Evolutionary conservation across 1,284 basidiomycete genomes (phyloP).

Genomic region (Stygiomarasmius scandens): DNA sequence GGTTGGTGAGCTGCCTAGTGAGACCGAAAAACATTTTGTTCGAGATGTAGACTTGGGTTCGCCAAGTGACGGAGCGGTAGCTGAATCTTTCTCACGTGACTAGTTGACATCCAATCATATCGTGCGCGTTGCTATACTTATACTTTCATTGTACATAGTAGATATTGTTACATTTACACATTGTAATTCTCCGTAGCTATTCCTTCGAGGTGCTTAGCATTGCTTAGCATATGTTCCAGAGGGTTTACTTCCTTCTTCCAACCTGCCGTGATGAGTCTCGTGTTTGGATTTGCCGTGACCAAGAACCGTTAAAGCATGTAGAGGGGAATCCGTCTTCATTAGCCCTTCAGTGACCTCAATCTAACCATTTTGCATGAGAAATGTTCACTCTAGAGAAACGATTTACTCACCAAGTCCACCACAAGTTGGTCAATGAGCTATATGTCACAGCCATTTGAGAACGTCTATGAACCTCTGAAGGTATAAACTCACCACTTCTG

Average conservation of each 20-base stretch:
- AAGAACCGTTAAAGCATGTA: conserved; percentile 55
- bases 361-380: conserved; percentile 28
- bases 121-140: background rate
- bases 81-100: background rate
- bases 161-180: too few relatives aligned
- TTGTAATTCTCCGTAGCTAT: too few relatives aligned
- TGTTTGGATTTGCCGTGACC: conserved; percentile 37
- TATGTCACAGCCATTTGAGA: too few relatives aligned
- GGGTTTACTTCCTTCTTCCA: conserved; percentile 44
- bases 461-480: conserved; percentile 18
- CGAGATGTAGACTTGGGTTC: background rate
- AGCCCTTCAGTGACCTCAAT: conserved; percentile 65
- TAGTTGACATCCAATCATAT: background rate
- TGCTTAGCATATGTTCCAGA: conserved; percentile 70
- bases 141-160: too few relatives aligned
- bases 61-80: background rate
- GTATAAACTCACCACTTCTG: conserved; percentile 48
- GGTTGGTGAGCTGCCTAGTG: conserved; percentile 6
- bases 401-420: conserved; percentile 55
- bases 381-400: too few relatives aligned
- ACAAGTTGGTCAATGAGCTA: conserved; percentile 68
- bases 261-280: conserved; percentile 36
- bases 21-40: conserved; percentile 14
- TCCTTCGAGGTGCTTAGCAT: conserved; percentile 28
- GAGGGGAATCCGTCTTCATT: conserved; percentile 42